Evolutionary conservation across 2,329 filamentous ascomycete genomes (phyloP), one percentile per base, ranked within the genome.

Genomic region (Claviceps citrina): DNA sequence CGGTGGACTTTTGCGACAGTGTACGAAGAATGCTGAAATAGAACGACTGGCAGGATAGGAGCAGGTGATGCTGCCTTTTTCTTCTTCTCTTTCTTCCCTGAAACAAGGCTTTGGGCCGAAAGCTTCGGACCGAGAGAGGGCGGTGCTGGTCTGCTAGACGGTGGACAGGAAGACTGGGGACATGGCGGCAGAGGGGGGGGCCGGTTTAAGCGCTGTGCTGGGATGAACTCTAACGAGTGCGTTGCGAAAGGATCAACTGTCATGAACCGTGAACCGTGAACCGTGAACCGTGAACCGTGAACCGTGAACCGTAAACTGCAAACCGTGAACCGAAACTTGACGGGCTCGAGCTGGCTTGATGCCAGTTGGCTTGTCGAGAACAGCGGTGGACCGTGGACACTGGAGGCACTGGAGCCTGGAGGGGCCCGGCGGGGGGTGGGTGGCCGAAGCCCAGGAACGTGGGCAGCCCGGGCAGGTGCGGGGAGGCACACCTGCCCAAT

Each of bases 401-500:
- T 8, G 22, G 22, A 24, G 5, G 22, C n/a, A n/a, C n/a, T n/a
- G n/a, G n/a, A n/a, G n/a, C 7, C 31, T 15, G 12, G 32, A 35
- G 33, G 20, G 32, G 7, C 19, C n/a, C 20, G 20, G 33, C 20
- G 18, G n/a, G 25, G 10, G 26, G 26, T 24, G 10, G 16, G 9
- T 22, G 22, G 33, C 20, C 33, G n/a, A 35, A 18, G 33, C 22
- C 32, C 25, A 25, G 38, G 16, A 34, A 35, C 31, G 31, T 35
- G 38, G 38, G 25, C 38, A 40, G 22, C 5, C n/a, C n/a, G n/a
- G n/a, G n/a, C n/a, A n/a, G 31, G 38, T 35, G 38, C 31, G 31
- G 30, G 31, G 38, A 24, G 31, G 28, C 38, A 35, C 31, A 40
- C 38, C 24, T 40, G 22, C 31, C 38, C n/a, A 35, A 28, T 40